Percentiles rank a stretch among this genome's conserved stretches.
Conservation (phyloP, 768 basidiomycete species). For the Naganishia vaughanmartiniae region DNA sequence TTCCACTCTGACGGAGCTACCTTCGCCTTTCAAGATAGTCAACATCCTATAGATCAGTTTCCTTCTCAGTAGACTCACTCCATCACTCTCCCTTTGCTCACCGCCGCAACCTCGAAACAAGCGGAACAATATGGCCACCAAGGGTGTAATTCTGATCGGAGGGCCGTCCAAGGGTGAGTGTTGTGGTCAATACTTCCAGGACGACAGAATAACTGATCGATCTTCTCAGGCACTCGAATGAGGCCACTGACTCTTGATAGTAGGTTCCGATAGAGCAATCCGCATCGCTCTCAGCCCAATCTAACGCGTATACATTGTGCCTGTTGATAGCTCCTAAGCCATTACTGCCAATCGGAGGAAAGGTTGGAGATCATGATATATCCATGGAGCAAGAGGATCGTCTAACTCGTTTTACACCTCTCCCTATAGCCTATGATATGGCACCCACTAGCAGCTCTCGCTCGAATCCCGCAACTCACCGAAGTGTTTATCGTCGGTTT, state of each 20-base stretch:
- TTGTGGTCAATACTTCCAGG: not conserved
- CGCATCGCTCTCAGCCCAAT: not conserved
- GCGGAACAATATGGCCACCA: constrained; percentile 41
- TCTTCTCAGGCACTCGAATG: constrained; percentile 42
- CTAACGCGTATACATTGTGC: constrained; percentile 1
- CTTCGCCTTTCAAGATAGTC: too few species aligned
- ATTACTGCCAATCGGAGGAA: constrained; percentile 54
- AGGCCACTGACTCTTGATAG: constrained; percentile 50
- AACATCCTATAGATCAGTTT: too few species aligned
- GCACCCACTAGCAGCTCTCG: constrained; percentile 54
- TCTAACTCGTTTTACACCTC: not conserved
- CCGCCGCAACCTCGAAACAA: not conserved
- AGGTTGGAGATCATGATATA: constrained; percentile 39
- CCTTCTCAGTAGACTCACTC: not conserved
- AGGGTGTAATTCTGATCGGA: constrained; percentile 53
- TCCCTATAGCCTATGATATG: constrained; percentile 52
- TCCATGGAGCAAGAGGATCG: not conserved
- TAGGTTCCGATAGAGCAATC: constrained; percentile 1
- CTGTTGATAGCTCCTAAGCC: constrained; percentile 53
- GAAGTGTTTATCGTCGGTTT: constrained; percentile 55
- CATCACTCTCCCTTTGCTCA: not conserved
- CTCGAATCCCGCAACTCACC: constrained; percentile 50
- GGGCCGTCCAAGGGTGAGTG: constrained; percentile 51
- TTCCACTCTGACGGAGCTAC: not conserved
- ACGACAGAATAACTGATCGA: not conserved